Evolutionary conservation across 176 grass and related monocot genomes (phyloP), one percentile per base, ranked within the genome.

Genomic region (Bothriochloa decipiens): DNA sequence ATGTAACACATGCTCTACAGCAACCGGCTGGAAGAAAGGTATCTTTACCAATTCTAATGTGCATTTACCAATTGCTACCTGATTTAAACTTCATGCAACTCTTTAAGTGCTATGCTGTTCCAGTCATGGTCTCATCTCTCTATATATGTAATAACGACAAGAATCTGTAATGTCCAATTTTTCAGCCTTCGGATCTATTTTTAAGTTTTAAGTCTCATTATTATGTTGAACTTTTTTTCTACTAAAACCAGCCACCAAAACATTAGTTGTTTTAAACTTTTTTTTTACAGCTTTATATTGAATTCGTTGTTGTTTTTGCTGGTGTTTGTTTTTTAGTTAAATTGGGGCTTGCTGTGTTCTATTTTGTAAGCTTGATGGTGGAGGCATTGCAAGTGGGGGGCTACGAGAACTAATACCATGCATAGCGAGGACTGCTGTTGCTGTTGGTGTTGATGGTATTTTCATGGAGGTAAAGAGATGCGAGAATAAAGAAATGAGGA

Each of bases 11-110:
- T 92, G 94, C 95, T 69, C 85, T 98, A 75, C 95, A 98, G 85
- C 95, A 98, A 74, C 95, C 95, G 79, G 95, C 95, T 85, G 95
- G 91, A 47, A 90, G 75, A 93, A 98, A 95, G 95, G 95, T 98
- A 85, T 78, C 33, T 15, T 50, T 35, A 23, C 37, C n/a, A 75
- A 28, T 39, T 42, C 27, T 3, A 17, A 58, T 32, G n/a, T 40
- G 39, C 26, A 70, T 22, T 22, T 55, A 22, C 17, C 20, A 60
- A 61, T 60, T 60, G 13, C n/a, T 14, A 50, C 23, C 3, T 65
- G 45, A 29, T 69, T 23, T 69, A 39, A 77, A 68, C 37, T 84
- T 39, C 58, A 66, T 36, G 58, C 20, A 53, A 41, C 23, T 66
- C 65, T 26, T 46, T 22, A 22, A 33, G 10, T 45, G 42, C 13